A percentile compares a stretch with the other conserved stretches of the same genome.
phyloP scores from a whole-genome alignment of 768 basidiomycete species.

The Lyophyllum decastes region DNA sequence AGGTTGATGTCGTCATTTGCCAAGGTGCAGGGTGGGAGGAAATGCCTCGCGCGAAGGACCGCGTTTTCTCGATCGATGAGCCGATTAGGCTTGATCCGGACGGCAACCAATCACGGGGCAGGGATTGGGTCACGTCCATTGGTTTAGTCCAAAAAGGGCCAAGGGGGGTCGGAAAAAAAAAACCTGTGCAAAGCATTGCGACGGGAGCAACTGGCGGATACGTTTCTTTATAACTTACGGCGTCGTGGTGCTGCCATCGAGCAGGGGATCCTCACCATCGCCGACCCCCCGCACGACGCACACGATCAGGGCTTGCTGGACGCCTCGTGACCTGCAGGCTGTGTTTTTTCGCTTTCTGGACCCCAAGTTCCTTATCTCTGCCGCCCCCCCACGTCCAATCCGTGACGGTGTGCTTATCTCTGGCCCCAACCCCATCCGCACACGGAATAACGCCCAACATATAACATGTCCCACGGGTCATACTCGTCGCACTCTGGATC shows the following conservation, averaged over 20 bases:
- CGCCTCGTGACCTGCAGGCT: neutral
- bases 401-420: conserved; percentile 1
- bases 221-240: neutral
- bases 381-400: neutral
- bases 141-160: neutral
- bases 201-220: neutral
- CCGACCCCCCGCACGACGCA: neutral
- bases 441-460: neutral
- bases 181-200: neutral
- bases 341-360: neutral
- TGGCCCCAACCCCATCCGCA: neutral
- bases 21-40: neutral
- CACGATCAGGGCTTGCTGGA: neutral
- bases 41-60: neutral
- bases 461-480: conserved; percentile 67
- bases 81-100: neutral
- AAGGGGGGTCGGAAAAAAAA: neutral
- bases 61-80: neutral
- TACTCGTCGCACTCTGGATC: conserved; percentile 73
- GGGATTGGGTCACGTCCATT: neutral
- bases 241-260: neutral
- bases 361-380: neutral
- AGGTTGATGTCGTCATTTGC: too few species aligned
- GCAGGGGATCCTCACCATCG: too few species aligned
- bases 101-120: neutral